Evolutionary conservation across 1,139 yeast genomes (phyloP), one percentile per base, ranked within the genome.

Genomic region (Taphrina confusa): DNA sequence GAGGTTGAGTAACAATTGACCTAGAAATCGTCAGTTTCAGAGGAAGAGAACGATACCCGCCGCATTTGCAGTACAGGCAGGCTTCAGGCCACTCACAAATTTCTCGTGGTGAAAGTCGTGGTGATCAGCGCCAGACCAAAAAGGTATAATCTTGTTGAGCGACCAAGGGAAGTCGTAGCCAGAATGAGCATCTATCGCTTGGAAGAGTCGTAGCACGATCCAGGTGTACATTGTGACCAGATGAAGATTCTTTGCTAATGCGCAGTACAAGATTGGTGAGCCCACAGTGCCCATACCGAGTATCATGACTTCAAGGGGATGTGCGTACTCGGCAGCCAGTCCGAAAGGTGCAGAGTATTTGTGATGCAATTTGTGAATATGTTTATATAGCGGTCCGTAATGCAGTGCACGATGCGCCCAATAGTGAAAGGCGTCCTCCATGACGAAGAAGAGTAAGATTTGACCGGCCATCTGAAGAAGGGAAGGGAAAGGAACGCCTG

Each of bases 81-180:
- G n/a, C n/a, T n/a, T n/a, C n/a, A n/a, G n/a, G n/a, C n/a, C 4
- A 30, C 44, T 37, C 31, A 51, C 58, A 74, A 91, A 91, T 75
- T 84, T 89, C 71, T 88, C 95, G 73, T 91, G 97, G 73, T 91
- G 97, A 71, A 87, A 89, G 72, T 91, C 97, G 72, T 91, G 97
- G 74, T 91, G 97, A 69, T 88, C 97, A 20, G 97, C 97, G 63
- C 97, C 97, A 16, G 97, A 95, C 97, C 97, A 91, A 75, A 91
- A 81, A 36, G 97, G 96, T 63, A 91, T 72, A 74, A 90, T 83
- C 70, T 90, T 88, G 75, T 88, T 91, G 71, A 91, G 80, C 4
- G 96, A 88, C 90, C 95, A 85, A 61, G 97, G 97, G 81, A 91
- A 91, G 70, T 91, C 97, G 74, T 91, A 91, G 62, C 97, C 97